phyloP scores from a whole-genome alignment of 768 basidiomycete genomes.

The Xerocomus potaroensis region DNA sequence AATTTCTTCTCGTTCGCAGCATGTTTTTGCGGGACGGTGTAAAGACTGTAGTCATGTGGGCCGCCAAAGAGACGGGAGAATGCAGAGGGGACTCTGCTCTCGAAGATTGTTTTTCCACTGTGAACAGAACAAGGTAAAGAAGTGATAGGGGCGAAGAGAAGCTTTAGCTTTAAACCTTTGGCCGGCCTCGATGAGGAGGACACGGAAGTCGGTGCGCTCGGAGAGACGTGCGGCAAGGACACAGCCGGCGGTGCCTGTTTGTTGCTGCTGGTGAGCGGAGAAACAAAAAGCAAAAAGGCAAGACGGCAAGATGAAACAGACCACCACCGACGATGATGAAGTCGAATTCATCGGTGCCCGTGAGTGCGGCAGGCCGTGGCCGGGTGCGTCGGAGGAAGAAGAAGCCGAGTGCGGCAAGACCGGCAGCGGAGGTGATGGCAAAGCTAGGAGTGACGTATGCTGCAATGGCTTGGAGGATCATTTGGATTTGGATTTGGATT shows the following conservation, averaged over 20 bases:
- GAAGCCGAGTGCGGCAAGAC: constrained; percentile 7
- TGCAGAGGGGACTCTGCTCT: constrained; percentile 42
- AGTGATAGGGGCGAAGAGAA: background rate
- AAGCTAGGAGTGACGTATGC: too few species aligned
- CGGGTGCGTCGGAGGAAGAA: constrained; percentile 1
- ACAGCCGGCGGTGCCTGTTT: constrained; percentile 41
- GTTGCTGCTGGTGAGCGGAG: background rate
- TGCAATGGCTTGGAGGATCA: too few species aligned
- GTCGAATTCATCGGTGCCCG: constrained; percentile 37
- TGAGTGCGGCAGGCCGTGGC: background rate
- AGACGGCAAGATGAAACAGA: constrained; percentile 19
- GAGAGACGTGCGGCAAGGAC: constrained; percentile 43
- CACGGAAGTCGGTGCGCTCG: constrained; percentile 32
- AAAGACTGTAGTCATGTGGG: constrained; percentile 49
- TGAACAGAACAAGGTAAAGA: background rate
- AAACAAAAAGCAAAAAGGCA: background rate
- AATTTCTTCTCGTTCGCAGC: constrained; percentile 45
- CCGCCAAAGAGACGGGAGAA: constrained; percentile 41
- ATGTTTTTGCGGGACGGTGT: constrained; percentile 52
- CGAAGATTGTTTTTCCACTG: constrained; percentile 42
- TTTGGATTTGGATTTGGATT: too few species aligned
- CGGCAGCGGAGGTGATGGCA: background rate
- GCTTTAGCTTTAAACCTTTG: constrained; percentile 55
- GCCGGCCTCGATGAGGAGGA: constrained; percentile 37
- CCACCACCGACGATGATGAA: constrained; percentile 56